Percentiles rank a stretch among this genome's conserved stretches.
phyloP scores from a whole-genome alignment of 805 yeast genomes.

The Monosporozyma yasuniensis region DNA sequence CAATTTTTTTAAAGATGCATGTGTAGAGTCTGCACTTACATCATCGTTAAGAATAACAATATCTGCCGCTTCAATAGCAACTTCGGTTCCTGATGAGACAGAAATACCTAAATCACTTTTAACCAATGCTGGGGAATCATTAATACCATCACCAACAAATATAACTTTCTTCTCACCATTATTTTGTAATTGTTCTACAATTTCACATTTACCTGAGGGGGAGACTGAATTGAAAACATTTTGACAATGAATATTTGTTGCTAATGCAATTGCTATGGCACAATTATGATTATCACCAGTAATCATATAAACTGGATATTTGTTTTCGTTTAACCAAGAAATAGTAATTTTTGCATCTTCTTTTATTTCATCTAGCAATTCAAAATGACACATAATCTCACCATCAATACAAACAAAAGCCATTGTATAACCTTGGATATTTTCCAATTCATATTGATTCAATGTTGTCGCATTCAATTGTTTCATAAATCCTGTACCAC shows the following conservation, averaged over 20 bases:
- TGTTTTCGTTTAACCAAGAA: slow-evolving; percentile 40
- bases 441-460: slow-evolving; percentile 11
- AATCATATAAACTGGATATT: slow-evolving; percentile 68
- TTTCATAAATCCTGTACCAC: slow-evolving; percentile 25
- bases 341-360: slow-evolving; percentile 56
- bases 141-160: slow-evolving; percentile 95
- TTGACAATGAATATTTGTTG: slow-evolving; percentile 54
- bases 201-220: slow-evolving; percentile 67
- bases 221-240: slow-evolving; percentile 68
- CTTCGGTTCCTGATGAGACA: slow-evolving; percentile 86
- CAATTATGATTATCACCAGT: slow-evolving; percentile 74
- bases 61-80: slow-evolving; percentile 96
- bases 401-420: slow-evolving; percentile 54
- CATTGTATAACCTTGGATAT: slow-evolving; percentile 34
- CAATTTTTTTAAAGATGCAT: slow-evolving; percentile 38
- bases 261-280: slow-evolving; percentile 54
- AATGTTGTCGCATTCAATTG: background rate
- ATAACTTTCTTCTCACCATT: slow-evolving; percentile 44
- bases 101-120: slow-evolving; percentile 86
- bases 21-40: background rate
- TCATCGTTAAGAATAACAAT: slow-evolving; percentile 53
- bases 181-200: slow-evolving; percentile 50
- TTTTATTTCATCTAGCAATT: slow-evolving; percentile 59
- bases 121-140: slow-evolving; percentile 94
- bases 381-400: slow-evolving; percentile 53